A percentile compares a stretch with the other conserved stretches of the same genome.
These are phyloP conservation scores for Nymphaea colorata DNA, from an alignment of 164 flowering plant genomes.

Conservation along the genomic window DNA sequence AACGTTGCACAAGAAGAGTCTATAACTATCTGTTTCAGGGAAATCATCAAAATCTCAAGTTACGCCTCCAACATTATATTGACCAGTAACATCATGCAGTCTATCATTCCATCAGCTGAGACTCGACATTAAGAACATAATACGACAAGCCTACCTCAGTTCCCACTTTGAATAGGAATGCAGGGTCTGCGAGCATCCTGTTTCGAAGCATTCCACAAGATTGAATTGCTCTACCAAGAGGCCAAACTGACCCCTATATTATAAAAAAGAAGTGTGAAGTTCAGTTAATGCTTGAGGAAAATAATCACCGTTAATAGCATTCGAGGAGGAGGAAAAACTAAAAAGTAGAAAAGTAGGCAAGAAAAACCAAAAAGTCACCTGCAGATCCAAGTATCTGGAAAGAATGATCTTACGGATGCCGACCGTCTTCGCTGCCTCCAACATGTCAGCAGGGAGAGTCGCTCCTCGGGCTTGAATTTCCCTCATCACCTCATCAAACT, in stretches of 20 bases:
- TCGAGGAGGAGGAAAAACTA: no score
- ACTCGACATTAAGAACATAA: background rate
- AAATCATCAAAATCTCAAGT: conserved; percentile 1
- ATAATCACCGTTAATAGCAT: background rate
- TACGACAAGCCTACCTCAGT: conserved; percentile 49
- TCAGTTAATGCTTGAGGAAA: background rate
- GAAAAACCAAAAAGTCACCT: conserved; percentile 24
- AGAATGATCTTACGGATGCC: conserved; percentile 58
- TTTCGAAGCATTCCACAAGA: conserved; percentile 67
- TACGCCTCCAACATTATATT: background rate
- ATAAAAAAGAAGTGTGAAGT: background rate
- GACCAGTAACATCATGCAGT: background rate
- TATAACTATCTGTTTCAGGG: conserved; percentile 57
- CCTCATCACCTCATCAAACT: conserved; percentile 50
- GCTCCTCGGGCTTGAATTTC: conserved; percentile 45
- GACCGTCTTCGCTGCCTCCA: conserved; percentile 52
- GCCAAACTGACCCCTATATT: conserved; percentile 55
- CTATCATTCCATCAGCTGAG: background rate
- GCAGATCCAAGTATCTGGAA: conserved; percentile 57
- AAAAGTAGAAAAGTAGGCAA: background rate
- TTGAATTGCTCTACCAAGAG: conserved; percentile 46
- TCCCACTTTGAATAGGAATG: conserved; percentile 85
- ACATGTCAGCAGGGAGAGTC: conserved; percentile 58
- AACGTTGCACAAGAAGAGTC: conserved; percentile 96
- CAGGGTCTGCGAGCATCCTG: conserved; percentile 86